A percentile compares a stretch with the other conserved stretches of the same genome.
These are phyloP conservation scores for Eucalyptus dawsonii DNA, from an alignment of 345 rosid species.

Conservation along the genomic window DNA sequence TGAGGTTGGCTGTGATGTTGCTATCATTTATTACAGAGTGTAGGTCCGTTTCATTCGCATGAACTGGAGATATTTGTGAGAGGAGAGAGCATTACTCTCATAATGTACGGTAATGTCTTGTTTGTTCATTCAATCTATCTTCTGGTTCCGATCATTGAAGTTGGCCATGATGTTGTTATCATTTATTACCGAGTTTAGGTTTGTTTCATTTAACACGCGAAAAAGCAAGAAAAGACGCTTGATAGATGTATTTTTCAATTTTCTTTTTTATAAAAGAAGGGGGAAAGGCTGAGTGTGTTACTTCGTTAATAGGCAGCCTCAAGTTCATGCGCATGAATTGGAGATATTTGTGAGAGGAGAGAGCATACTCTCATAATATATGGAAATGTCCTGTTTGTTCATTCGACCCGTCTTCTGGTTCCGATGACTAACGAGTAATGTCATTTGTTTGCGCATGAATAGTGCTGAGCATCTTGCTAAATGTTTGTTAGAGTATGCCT, in stretches of 20 bases:
- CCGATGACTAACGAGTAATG: background rate
- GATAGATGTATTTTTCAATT: background rate
- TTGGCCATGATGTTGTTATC: background rate
- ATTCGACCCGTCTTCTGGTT: background rate
- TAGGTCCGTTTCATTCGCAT: too few relatives aligned
- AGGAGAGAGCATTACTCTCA: too few relatives aligned
- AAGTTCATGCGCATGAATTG: fast-evolving
- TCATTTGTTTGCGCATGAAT: fast-evolving
- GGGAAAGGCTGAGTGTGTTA: background rate
- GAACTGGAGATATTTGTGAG: too few relatives aligned
- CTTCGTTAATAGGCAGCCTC: background rate
- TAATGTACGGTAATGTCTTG: too few relatives aligned
- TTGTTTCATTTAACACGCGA: background rate
- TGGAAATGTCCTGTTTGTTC: background rate
- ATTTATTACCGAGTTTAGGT: background rate
- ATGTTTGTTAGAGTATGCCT: fast-evolving
- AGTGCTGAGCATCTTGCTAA: background rate
- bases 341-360: background rate
- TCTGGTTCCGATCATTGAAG: background rate
- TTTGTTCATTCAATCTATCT: too few relatives aligned
- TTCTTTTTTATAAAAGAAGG: background rate
- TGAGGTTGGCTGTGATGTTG: background rate
- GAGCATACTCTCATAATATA: background rate
- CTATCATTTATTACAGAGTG: too few relatives aligned
- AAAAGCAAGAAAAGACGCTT: background rate